Conservation (phyloP, 257 asterid genomes). For the Solanum verrucosum region DNA sequence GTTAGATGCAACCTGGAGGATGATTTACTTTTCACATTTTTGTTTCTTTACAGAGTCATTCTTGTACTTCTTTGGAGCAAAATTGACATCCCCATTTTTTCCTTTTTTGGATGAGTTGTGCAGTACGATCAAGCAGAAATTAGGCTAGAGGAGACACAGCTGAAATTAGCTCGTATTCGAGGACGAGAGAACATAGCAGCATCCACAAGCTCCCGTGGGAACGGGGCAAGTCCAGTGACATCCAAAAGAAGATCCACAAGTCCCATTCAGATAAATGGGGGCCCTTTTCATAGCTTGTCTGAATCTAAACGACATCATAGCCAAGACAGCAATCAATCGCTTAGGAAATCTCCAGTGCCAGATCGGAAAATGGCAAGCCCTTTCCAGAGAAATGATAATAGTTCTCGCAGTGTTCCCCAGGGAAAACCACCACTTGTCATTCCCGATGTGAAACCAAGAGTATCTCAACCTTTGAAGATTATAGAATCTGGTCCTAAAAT, state of each 20-base stretch:
- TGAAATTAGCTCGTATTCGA: constrained; percentile 25
- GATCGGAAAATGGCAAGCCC: constrained; percentile 14
- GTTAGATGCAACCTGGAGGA: neutral
- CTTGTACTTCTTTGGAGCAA: neutral
- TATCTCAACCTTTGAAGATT: constrained; percentile 17
- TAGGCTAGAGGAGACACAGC: constrained; percentile 22
- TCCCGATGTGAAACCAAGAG: constrained; percentile 18
- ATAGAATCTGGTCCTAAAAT: constrained; percentile 17
- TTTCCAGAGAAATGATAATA: neutral
- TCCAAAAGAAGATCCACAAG: constrained; percentile 14
- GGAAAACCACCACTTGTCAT: constrained; percentile 21
- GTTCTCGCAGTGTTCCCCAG: constrained; percentile 14
- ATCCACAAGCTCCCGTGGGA: constrained; percentile 5
- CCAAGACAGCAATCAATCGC: constrained; percentile 3
- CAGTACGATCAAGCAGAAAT: constrained; percentile 33
- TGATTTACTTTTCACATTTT: neutral
- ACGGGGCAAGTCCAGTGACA: constrained; percentile 1
- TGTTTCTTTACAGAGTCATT: neutral
- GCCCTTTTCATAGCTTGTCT: constrained; percentile 6
- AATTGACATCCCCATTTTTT: neutral
- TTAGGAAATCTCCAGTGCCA: constrained; percentile 1
- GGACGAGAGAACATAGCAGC: constrained; percentile 6
- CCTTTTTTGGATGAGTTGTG: neutral
- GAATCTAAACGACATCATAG: constrained; percentile 6
- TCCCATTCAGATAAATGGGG: constrained; percentile 12